Conservation (phyloP, 768 basidiomycete species). For the Paxillus involutus region DNA sequence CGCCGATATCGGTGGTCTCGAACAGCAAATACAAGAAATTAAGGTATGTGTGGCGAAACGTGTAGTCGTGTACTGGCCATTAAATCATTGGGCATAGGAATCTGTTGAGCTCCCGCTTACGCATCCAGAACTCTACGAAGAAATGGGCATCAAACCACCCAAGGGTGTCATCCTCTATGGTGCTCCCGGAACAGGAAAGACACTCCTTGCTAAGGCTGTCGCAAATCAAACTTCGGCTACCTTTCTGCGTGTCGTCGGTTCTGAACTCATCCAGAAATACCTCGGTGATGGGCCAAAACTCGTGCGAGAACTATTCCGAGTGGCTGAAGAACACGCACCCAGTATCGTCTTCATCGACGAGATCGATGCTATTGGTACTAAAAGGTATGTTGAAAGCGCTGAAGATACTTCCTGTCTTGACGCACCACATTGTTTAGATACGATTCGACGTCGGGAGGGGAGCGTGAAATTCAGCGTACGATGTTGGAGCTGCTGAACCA, state of each 20-base stretch:
- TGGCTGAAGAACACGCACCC: slow-evolving; percentile 96
- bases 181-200: slow-evolving; percentile 98
- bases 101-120: slow-evolving; percentile 96
- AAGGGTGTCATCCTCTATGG: slow-evolving; percentile 99
- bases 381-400: slow-evolving; percentile 61
- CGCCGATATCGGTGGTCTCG: slow-evolving; percentile 96
- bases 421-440: slow-evolving; percentile 52
- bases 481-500: slow-evolving; percentile 99
- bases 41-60: slow-evolving; percentile 55
- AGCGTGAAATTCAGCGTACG: slow-evolving; percentile 98
- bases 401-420: slow-evolving; percentile 3
- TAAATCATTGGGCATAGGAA: slow-evolving; percentile 61
- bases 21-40: slow-evolving; percentile 97
- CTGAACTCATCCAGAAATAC: slow-evolving; percentile 98
- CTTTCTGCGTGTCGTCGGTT: slow-evolving; percentile 95
- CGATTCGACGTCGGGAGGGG: slow-evolving; percentile 97
- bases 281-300: slow-evolving; percentile 98
- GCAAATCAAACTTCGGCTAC: slow-evolving; percentile 98
- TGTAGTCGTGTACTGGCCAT: background rate
- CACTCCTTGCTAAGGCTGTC: slow-evolving; percentile 94
- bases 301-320: slow-evolving; percentile 94
- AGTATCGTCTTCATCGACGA: slow-evolving; percentile 99
- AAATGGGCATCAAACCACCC: slow-evolving; percentile 99
- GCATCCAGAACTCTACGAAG: slow-evolving; percentile 97
- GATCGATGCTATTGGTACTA: slow-evolving; percentile 97